Base-by-base conservation (phyloP, 2,329 filamentous ascomycete genomes). In the Huntiella decipiens region DNA sequence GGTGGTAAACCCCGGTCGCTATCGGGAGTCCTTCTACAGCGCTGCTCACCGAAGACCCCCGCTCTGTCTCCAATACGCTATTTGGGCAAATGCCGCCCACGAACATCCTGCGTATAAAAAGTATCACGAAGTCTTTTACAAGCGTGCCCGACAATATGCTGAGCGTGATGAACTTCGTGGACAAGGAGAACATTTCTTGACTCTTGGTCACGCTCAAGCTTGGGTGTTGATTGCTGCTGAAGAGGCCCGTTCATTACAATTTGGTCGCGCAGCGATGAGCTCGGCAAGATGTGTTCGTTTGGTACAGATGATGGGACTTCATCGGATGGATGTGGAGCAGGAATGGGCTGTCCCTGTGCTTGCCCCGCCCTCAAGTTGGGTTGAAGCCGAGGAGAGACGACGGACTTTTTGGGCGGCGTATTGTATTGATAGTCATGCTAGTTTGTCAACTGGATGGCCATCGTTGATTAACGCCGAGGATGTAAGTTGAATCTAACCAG, bases 371-470 rank as follows among this genome's bases (percentile, higher is more conserved):
- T 73, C 71, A 53, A 82, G 85, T 55, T 93, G 84, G 84, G 77
- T 74, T 1, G 88, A 95, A 51, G 52, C 66, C 15, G 68, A 71
- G 49, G 87, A 96, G 60, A 71, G 87, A 44, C 71, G 88, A 48
- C 71, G 88, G 52, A 78, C 82, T 0, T 93, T 94, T 54, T 95
- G 88, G 88, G 74, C 79, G 52, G 71, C 77, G 1, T 95, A 88
- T 55, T 81, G 78, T 53, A 70, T 82, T 37, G 87, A 95, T 58
- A 73, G 82, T 19, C 92, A 92, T 61, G 79, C 83, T 2, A 85
- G 81, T 54, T 82, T 93, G 44, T 85, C 84, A 10, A 93, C 86
- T 3, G 87, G 87, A 2, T 95, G 87, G 87, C 84, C 87, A 0
- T 79, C 83, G 65, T 65, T 77, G 19, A 77, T 94, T 37, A 78